Evolutionary conservation across 2,329 filamentous ascomycete genomes (phyloP).

Genomic region (Mycosphaerelloides madeirae): DNA sequence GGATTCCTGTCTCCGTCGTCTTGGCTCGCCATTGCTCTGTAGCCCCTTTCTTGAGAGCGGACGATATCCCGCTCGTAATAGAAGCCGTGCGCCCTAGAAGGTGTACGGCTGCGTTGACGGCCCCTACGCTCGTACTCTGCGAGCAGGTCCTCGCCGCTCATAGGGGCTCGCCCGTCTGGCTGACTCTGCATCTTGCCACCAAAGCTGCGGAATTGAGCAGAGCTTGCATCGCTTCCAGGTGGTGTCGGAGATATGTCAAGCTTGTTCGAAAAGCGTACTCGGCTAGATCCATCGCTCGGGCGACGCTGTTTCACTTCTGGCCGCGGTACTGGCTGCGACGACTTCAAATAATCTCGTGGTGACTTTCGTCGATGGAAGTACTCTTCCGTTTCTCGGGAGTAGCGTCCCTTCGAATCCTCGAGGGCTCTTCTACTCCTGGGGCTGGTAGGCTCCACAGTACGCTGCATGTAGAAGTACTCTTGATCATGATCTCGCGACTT

Average conservation of each 20-base stretch:
- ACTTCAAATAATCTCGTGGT: not conserved
- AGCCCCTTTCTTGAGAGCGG: not conserved
- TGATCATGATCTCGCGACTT: not conserved
- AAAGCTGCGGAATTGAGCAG: constrained; percentile 21
- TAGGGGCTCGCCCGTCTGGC: not conserved
- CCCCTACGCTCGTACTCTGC: constrained; percentile 23
- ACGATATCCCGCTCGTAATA: constrained; percentile 9
- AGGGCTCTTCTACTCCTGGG: not conserved
- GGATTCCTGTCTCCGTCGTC: constrained; percentile 4
- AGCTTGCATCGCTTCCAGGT: constrained; percentile 29
- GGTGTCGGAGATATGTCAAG: constrained; percentile 31
- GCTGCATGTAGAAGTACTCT: constrained; percentile 15
- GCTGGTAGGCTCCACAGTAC: constrained; percentile 6
- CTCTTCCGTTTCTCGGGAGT: constrained; percentile 9
- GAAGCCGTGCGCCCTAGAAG: constrained; percentile 5
- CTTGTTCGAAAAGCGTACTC: constrained; percentile 31
- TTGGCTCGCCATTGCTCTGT: constrained; percentile 3
- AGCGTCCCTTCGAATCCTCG: not conserved
- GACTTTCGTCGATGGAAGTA: constrained; percentile 7
- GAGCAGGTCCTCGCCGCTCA: constrained; percentile 13
- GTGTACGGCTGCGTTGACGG: constrained; percentile 14
- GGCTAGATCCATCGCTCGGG: constrained; percentile 19
- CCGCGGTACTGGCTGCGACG: not conserved
- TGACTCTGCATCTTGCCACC: constrained; percentile 5
- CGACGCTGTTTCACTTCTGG: constrained; percentile 2